These are phyloP conservation scores for Penicillium silybi DNA, from an alignment of 495 filamentous ascomycete species.

Conservation along the genomic window DNA sequence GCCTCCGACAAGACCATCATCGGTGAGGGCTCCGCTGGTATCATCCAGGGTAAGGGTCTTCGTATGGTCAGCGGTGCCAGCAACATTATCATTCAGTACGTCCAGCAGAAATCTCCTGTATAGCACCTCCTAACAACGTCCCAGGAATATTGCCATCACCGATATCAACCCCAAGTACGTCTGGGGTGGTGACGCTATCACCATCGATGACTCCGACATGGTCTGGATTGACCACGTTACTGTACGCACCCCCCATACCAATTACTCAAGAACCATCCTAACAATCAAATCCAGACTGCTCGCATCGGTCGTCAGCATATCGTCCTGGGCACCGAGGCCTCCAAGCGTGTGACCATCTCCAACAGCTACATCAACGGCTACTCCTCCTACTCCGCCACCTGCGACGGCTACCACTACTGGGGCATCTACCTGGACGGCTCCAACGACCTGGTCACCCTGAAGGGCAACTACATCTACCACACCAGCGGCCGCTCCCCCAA, in stretches of 20 bases:
- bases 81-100: slow-evolving; percentile 47
- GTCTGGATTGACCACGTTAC: slow-evolving; percentile 50
- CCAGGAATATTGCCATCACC: slow-evolving; percentile 44
- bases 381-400: slow-evolving; percentile 38
- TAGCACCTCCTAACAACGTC: background rate
- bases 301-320: slow-evolving; percentile 45
- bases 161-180: slow-evolving; percentile 48
- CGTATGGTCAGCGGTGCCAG: slow-evolving; percentile 40
- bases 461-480: slow-evolving; percentile 47
- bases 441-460: slow-evolving; percentile 41
- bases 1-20: slow-evolving; percentile 44
- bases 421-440: slow-evolving; percentile 38
- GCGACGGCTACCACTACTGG: slow-evolving; percentile 48
- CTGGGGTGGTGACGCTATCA: slow-evolving; percentile 49
- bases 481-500: slow-evolving; percentile 42
- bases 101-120: background rate
- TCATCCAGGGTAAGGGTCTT: slow-evolving; percentile 44
- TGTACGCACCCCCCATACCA: background rate
- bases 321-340: slow-evolving; percentile 37
- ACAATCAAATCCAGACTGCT: slow-evolving; percentile 26
- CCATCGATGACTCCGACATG: slow-evolving; percentile 37
- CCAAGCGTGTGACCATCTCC: slow-evolving; percentile 43
- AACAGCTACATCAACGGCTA: slow-evolving; percentile 45
- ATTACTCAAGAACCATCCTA: background rate
- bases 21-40: slow-evolving; percentile 32